A percentile compares a stretch with the other conserved stretches of the same genome.
These are phyloP conservation scores for Xylaria multiplex DNA, from an alignment of 2,329 filamentous ascomycete species.

Conservation along the genomic window DNA sequence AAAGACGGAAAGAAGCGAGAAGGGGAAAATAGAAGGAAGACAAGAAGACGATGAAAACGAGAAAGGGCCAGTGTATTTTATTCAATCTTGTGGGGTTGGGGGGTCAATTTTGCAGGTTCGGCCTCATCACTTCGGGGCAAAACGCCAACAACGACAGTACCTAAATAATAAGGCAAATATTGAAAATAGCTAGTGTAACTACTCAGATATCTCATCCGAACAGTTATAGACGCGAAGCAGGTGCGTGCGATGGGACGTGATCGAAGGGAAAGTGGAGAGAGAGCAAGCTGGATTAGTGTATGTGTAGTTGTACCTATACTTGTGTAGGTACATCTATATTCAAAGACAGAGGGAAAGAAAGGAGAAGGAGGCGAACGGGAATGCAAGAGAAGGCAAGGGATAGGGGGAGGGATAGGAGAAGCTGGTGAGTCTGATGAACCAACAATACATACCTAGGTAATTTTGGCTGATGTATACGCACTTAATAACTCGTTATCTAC, in stretches of 20 bases:
- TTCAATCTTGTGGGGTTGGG: not conserved
- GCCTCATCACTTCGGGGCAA: not conserved
- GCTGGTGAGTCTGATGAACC: too few relatives aligned
- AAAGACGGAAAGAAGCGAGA: not conserved
- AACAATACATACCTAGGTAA: too few relatives aligned
- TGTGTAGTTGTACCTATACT: not conserved
- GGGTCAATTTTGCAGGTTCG: not conserved
- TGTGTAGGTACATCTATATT: not conserved
- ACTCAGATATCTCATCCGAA: not conserved
- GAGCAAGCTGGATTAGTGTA: not conserved
- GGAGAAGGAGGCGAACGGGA: too few relatives aligned
- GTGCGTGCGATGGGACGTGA: not conserved
- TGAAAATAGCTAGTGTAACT: not conserved
- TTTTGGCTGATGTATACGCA: too few relatives aligned
- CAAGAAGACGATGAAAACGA: not conserved
- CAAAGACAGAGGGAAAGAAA: not conserved
- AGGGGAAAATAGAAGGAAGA: not conserved
- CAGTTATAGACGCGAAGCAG: not conserved
- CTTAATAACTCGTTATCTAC: too few relatives aligned
- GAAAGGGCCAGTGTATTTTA: not conserved
- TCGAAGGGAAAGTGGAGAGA: slow-evolving; percentile 8
- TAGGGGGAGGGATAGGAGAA: too few relatives aligned
- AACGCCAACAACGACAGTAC: not conserved
- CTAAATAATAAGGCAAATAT: not conserved
- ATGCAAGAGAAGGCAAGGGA: too few relatives aligned